Evolutionary conservation across 768 basidiomycete genomes (phyloP), one percentile per base, ranked within the genome.

Genomic region (Lentinula aciculospora): DNA sequence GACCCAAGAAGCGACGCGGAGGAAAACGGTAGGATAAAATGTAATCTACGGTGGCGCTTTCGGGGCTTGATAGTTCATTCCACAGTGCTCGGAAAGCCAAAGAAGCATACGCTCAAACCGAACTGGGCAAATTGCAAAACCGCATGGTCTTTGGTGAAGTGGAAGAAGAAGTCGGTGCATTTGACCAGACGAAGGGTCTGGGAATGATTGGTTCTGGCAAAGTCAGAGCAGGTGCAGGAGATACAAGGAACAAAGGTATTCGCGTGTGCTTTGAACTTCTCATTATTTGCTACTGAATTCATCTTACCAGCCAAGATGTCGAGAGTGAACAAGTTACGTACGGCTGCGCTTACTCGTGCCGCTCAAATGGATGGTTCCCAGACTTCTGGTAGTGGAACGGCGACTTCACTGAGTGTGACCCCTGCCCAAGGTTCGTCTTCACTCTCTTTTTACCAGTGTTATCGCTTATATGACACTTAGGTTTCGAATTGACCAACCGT

Each of bases 171-270:
- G 90, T 95, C 44, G 96, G 94, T 17, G 92, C 94, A 31, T 95
- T 93, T 64, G 97, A 97, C 74, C 87, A 98, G 75, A 95, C 94
- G n/a, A 92, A 93, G 76, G 97, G 97, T 4, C 71, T 98, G 68
- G 97, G 97, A 60, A 98, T 99, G 95, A 92, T 98, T 60, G 94
- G 94, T 37, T 86, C 88, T 5, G 97, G 97, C 23, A 92, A 93
- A 70, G 89, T 99, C 53, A 80, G 97, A 55, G 94, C 94, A 12
- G 87, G 88, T 28, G 70, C 85, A 51, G 94, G 89, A 53, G 95
- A 98, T 68, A 82, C 88, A 42, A 93, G 93, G 75, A 95, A 88
- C 74, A 85, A 88, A 76, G 94, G 95, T 95, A 62, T 61, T 83
- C 25, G 3, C 42, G 28, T 28, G 23, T 72, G 45, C 36, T 25